Evolutionary conservation across 768 basidiomycete genomes (phyloP).

Genomic region (Leucosporidium yakuticum): DNA sequence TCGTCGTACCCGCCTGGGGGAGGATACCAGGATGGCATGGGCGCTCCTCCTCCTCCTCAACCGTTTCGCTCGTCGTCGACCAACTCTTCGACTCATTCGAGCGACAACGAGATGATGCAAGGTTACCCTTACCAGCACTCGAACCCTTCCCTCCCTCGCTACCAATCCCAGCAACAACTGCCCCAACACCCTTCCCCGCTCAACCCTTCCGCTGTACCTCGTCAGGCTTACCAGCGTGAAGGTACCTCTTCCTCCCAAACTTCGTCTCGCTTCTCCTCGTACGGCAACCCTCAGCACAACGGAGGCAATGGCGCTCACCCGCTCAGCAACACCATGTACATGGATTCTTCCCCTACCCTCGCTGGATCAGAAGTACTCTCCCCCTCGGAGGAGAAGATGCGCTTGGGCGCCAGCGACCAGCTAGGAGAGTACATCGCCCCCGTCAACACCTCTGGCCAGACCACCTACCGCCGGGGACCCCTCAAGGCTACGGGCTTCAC

Average conservation of each 20-base stretch:
- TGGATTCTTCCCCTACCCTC: conserved; percentile 38
- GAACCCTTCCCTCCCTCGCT: conserved; percentile 29
- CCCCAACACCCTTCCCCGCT: conserved; percentile 30
- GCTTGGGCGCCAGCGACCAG: conserved; percentile 24
- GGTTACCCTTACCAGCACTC: conserved; percentile 23
- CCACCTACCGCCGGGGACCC: conserved; percentile 26
- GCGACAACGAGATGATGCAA: conserved; percentile 11
- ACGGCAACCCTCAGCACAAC: conserved; percentile 1
- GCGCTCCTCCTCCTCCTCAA: conserved; percentile 8
- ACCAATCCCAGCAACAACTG: conserved; percentile 24
- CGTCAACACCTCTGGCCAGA: conserved; percentile 3
- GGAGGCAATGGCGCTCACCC: conserved; percentile 33
- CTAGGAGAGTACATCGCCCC: conserved; percentile 31
- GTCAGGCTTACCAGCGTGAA: too few relatives aligned
- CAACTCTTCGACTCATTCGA: conserved; percentile 14
- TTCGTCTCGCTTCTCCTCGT: conserved; percentile 25
- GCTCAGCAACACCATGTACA: conserved; percentile 38
- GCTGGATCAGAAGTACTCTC: conserved; percentile 32
- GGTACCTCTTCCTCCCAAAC: conserved; percentile 7
- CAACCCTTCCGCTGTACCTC: conserved; percentile 28
- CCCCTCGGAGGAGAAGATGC: conserved; percentile 33
- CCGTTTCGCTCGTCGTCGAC: conserved; percentile 22
- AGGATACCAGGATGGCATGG: too few relatives aligned
- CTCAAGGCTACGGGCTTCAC: conserved; percentile 30
- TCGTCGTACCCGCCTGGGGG: background rate